A percentile compares a stretch with the other conserved stretches of the same genome.
These are phyloP conservation scores for Sporopachydermia lactativora DNA, from an alignment of 805 yeast species.

Conservation along the genomic window DNA sequence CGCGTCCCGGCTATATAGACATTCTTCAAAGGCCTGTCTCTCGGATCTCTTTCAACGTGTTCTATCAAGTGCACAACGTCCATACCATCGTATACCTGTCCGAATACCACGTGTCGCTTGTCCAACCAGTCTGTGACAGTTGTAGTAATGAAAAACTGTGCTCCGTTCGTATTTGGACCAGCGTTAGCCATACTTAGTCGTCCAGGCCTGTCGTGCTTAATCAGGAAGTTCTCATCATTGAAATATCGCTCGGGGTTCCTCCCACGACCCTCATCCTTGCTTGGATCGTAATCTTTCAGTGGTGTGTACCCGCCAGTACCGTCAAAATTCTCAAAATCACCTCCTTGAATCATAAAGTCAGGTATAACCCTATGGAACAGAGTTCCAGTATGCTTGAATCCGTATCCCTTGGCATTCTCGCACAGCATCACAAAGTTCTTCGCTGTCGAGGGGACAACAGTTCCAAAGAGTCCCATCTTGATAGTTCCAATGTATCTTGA, in stretches of 20 bases:
- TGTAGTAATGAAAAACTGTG: constrained; percentile 74
- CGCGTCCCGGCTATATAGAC: neutral
- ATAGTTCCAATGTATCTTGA: neutral
- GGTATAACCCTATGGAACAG: constrained; percentile 37
- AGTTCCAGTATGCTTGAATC: constrained; percentile 15
- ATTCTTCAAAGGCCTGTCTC: constrained; percentile 19
- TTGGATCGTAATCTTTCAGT: neutral
- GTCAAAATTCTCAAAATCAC: constrained; percentile 31
- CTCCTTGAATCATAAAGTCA: constrained; percentile 39
- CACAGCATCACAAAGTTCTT: neutral
- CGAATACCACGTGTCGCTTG: constrained; percentile 92
- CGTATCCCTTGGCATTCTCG: neutral
- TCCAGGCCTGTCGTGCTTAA: constrained; percentile 62
- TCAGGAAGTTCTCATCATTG: constrained; percentile 50
- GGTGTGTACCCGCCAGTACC: constrained; percentile 36
- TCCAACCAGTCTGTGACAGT: constrained; percentile 86
- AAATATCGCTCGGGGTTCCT: neutral
- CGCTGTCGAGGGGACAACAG: neutral
- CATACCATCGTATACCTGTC: constrained; percentile 43
- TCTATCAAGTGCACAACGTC: constrained; percentile 16
- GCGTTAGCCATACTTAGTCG: constrained; percentile 76
- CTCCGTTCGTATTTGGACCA: constrained; percentile 79
- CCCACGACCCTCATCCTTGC: neutral
- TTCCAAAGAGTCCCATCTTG: neutral
- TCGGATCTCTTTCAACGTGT: constrained; percentile 16